A percentile compares a stretch with the other conserved stretches of the same genome.
Evolutionary conservation across 768 basidiomycete species (phyloP).

Genomic region (Leccinum ochraceum): DNA sequence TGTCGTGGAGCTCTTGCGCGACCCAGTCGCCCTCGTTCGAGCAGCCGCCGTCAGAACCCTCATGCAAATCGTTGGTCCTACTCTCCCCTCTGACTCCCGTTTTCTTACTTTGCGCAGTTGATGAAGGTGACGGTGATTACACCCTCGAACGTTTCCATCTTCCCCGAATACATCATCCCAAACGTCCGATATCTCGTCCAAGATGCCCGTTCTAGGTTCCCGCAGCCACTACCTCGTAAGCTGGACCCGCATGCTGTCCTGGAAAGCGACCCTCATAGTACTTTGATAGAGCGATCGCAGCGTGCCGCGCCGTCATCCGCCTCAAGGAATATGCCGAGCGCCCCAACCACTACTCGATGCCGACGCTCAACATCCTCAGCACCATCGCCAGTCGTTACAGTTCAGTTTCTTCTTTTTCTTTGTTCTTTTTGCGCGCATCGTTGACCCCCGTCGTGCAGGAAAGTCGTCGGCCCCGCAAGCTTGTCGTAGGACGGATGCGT

Average conservation of each 20-base stretch:
- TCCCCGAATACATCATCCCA: constrained; percentile 95
- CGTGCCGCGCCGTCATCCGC: constrained; percentile 67
- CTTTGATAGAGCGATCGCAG: constrained; percentile 38
- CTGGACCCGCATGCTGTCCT: not conserved
- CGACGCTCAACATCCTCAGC: constrained; percentile 26
- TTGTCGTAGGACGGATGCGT: constrained; percentile 10
- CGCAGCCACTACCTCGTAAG: constrained; percentile 61
- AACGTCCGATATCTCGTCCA: constrained; percentile 80
- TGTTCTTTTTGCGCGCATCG: not conserved
- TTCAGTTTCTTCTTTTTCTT: not conserved
- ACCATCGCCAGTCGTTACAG: constrained; percentile 22
- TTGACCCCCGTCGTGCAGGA: constrained; percentile 7
- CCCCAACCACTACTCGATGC: constrained; percentile 15
- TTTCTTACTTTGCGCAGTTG: constrained; percentile 39
- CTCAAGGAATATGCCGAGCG: constrained; percentile 53
- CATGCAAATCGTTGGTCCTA: constrained; percentile 72
- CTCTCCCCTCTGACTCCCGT: not conserved
- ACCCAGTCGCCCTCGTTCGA: constrained; percentile 84
- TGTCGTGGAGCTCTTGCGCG: constrained; percentile 83
- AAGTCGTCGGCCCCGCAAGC: constrained; percentile 14
- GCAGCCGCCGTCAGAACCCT: constrained; percentile 74
- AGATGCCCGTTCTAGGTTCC: constrained; percentile 46
- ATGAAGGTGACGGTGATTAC: constrained; percentile 73
- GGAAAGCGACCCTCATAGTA: constrained; percentile 4
- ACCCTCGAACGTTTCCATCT: constrained; percentile 65